Conservation (phyloP, 768 basidiomycete species). For the Lactifluus volemus region DNA sequence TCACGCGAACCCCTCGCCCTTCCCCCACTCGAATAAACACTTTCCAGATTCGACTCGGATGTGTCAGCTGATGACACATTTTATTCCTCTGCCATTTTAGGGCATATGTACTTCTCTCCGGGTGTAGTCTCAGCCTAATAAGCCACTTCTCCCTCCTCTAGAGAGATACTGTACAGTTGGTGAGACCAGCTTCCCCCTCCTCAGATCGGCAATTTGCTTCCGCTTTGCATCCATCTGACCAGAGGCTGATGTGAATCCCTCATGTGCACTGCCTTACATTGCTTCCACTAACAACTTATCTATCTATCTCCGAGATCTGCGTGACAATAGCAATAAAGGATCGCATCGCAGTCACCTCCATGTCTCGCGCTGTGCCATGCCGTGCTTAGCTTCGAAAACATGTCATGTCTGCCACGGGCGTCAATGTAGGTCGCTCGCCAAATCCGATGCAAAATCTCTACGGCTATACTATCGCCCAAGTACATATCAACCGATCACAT, state of each 20-base stretch:
- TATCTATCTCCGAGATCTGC: too few relatives aligned
- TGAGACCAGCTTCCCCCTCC: not conserved
- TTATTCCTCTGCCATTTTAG: not conserved
- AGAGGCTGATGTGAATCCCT: not conserved
- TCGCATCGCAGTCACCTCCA: too few relatives aligned
- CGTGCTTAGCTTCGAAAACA: not conserved
- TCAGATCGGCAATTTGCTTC: not conserved
- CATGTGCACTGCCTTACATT: not conserved
- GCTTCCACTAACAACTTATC: too few relatives aligned
- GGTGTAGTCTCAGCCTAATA: not conserved
- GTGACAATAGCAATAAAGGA: too few relatives aligned
- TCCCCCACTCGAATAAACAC: conserved; percentile 1
- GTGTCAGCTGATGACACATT: not conserved
- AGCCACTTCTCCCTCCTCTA: not conserved
- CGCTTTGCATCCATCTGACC: not conserved
- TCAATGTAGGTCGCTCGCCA: not conserved
- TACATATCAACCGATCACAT: too few relatives aligned
- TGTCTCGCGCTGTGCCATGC: not conserved
- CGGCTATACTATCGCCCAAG: too few relatives aligned
- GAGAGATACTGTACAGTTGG: not conserved
- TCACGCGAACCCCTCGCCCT: conserved; percentile 8
- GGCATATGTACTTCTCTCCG: not conserved
- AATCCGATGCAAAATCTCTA: too few relatives aligned
- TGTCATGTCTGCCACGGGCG: not conserved
- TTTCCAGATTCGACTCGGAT: conserved; percentile 2